A percentile compares a stretch with the other conserved stretches of the same genome.
These are phyloP conservation scores for Hypholoma fasciculare DNA, from an alignment of 768 basidiomycete species.

Conservation along the genomic window DNA sequence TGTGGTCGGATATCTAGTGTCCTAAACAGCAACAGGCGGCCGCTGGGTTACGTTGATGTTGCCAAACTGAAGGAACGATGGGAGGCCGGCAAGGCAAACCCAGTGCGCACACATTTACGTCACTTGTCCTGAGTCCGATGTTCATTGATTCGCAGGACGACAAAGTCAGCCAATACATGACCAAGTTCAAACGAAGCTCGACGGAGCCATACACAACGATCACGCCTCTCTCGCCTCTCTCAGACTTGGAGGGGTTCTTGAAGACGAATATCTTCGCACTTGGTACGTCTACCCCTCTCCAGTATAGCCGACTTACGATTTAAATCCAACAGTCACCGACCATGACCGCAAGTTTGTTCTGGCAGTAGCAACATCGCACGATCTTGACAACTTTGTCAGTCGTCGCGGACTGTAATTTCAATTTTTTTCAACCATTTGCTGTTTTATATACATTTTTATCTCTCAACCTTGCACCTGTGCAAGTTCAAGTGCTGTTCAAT, in stretches of 20 bases:
- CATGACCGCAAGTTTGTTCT: slow-evolving; percentile 78
- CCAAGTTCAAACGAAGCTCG: slow-evolving; percentile 66
- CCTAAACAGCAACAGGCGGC: slow-evolving; percentile 67
- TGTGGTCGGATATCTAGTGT: slow-evolving; percentile 47
- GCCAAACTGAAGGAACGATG: slow-evolving; percentile 73
- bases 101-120: slow-evolving; percentile 45
- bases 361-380: slow-evolving; percentile 75
- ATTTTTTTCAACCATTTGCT: not conserved
- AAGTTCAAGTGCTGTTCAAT: not conserved
- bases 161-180: slow-evolving; percentile 70
- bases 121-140: not conserved
- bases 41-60: slow-evolving; percentile 85
- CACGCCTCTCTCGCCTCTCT: slow-evolving; percentile 76
- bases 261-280: slow-evolving; percentile 72
- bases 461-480: not conserved
- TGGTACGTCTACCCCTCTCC: slow-evolving; percentile 39
- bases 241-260: slow-evolving; percentile 82
- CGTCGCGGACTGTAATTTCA: slow-evolving; percentile 42
- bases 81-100: slow-evolving; percentile 70
- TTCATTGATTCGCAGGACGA: slow-evolving; percentile 50
- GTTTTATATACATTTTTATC: not conserved
- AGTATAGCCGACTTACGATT: not conserved
- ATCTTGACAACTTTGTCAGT: slow-evolving; percentile 64
- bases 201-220: slow-evolving; percentile 75
- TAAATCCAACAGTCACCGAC: slow-evolving; percentile 69